A percentile compares a stretch with the other conserved stretches of the same genome.
Evolutionary conservation across 169 alveolate genomes (phyloP).

Genomic region (Cryptosporidium baileyi): DNA sequence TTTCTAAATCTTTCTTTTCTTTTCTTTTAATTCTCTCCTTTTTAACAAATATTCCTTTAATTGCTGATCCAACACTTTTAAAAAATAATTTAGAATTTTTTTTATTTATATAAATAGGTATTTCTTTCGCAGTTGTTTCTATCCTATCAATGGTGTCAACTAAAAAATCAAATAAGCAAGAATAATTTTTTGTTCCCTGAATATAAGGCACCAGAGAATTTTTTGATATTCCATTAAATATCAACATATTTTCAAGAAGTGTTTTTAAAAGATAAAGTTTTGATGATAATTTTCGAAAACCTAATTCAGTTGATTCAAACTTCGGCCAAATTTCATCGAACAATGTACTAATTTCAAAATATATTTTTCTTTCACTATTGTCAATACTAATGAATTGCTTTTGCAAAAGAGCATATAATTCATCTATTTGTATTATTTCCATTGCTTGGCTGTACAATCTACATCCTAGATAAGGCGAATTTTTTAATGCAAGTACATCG

Average conservation of each 20-base stretch:
- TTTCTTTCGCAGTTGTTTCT: not conserved
- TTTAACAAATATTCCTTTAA: constrained; percentile 20
- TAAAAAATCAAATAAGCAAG: constrained; percentile 19
- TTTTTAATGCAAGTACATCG: not conserved
- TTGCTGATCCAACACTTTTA: not conserved
- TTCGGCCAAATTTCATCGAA: constrained; percentile 29
- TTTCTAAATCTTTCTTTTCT: not conserved
- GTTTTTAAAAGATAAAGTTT: constrained; percentile 23
- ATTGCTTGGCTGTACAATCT: not conserved
- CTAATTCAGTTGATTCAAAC: not conserved
- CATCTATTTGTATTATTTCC: constrained; percentile 42
- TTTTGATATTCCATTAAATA: constrained; percentile 34
- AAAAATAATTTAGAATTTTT: not conserved
- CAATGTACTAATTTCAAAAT: constrained; percentile 4
- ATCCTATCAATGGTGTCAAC: not conserved
- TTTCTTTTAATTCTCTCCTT: constrained; percentile 15
- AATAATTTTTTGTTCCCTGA: not conserved
- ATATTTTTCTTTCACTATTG: constrained; percentile 41
- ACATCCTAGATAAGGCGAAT: constrained; percentile 18
- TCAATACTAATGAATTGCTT: constrained; percentile 17
- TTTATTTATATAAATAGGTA: not conserved
- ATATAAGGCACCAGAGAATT: constrained; percentile 38
- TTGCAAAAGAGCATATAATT: constrained; percentile 6
- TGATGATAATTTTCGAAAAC: constrained; percentile 20
- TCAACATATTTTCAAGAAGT: constrained; percentile 24